Evolutionary conservation across 441 rosid species (phyloP).

Genomic region (Euphorbia schlechtendalii): DNA sequence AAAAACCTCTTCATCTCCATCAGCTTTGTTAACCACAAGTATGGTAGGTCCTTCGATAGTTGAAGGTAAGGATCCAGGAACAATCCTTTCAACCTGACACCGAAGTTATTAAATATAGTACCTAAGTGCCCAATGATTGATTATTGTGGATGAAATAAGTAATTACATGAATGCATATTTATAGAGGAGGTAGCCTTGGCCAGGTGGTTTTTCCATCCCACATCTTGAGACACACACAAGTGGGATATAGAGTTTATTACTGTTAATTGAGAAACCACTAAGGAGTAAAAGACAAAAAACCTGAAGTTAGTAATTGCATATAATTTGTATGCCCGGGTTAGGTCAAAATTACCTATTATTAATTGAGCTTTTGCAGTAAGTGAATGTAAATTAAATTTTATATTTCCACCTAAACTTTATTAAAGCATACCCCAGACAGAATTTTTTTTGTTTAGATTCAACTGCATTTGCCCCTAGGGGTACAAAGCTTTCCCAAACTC

Average conservation of each 20-base stretch:
- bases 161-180: too few relatives aligned
- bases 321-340: not conserved
- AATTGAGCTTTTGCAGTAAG: not conserved
- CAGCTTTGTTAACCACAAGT: slow-evolving; percentile 86
- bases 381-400: too few relatives aligned
- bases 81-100: slow-evolving; percentile 75
- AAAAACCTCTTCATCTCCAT: slow-evolving; percentile 97
- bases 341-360: not conserved
- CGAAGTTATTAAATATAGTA: slow-evolving; percentile 9
- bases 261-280: too few relatives aligned
- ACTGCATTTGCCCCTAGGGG: too few relatives aligned
- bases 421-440: too few relatives aligned
- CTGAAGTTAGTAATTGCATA: not conserved
- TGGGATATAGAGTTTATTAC: not conserved
- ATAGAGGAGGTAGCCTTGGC: not conserved
- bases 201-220: not conserved
- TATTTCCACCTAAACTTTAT: too few relatives aligned
- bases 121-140: not conserved
- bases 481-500: too few relatives aligned
- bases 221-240: not conserved
- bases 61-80: slow-evolving; percentile 66
- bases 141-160: slow-evolving; percentile 8
- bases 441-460: too few relatives aligned
- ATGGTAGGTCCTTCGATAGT: slow-evolving; percentile 60
- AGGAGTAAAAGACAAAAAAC: not conserved